A percentile compares a stretch with the other conserved stretches of the same genome.
Evolutionary conservation across 2,329 filamentous ascomycete genomes (phyloP).

Genomic region (Ceratocystis papillata): DNA sequence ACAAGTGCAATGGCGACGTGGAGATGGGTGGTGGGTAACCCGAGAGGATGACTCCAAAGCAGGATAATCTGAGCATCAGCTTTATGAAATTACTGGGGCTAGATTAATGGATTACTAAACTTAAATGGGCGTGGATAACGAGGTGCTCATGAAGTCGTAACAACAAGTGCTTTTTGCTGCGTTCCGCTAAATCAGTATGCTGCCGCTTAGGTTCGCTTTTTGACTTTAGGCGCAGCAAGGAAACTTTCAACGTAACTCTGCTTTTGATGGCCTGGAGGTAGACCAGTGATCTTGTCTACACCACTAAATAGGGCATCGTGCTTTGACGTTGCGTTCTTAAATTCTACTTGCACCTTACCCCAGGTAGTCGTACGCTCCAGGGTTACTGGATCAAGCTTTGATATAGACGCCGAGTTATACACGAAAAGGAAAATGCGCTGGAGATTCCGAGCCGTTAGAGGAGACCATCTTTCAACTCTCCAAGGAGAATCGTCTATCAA

Average conservation of each 20-base stretch:
- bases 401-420: constrained; percentile 21
- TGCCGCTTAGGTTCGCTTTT: neutral
- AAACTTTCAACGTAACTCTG: constrained; percentile 3
- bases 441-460: constrained; percentile 20
- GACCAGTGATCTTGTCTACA: constrained; percentile 15
- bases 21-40: constrained; percentile 62
- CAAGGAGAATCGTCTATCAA: constrained; percentile 19
- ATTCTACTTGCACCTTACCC: constrained; percentile 16
- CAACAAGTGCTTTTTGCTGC: too few relatives aligned
- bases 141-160: constrained; percentile 50
- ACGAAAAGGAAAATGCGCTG: constrained; percentile 23
- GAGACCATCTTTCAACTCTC: constrained; percentile 14
- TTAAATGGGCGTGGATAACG: constrained; percentile 61
- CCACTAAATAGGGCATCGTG: constrained; percentile 13
- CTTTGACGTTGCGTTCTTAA: constrained; percentile 1
- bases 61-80: constrained; percentile 81
- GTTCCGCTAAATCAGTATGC: too few relatives aligned
- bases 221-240: neutral
- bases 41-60: constrained; percentile 86
- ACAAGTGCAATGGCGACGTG: constrained; percentile 59
- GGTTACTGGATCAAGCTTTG: constrained; percentile 14
- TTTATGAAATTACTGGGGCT: constrained; percentile 72
- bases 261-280: constrained; percentile 15
- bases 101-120: constrained; percentile 60
- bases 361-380: constrained; percentile 17